A percentile compares a stretch with the other conserved stretches of the same genome.
Conservation (phyloP, 2,329 filamentous ascomycete species). For the Stagonosporopsis cucurbitacearum region DNA sequence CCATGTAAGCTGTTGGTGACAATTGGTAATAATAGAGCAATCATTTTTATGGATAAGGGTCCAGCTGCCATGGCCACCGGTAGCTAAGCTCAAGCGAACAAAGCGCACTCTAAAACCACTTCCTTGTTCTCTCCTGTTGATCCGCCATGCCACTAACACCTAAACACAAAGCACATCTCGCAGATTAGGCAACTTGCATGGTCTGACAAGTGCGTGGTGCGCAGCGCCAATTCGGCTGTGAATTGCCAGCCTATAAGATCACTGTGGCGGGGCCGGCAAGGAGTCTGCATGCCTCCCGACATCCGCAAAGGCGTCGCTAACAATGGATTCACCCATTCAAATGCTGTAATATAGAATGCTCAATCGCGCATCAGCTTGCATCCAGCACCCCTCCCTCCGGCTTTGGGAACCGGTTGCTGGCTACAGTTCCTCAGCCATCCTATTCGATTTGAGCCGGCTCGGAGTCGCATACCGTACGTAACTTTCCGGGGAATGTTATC, state of each 20-base stretch:
- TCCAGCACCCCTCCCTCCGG: too few relatives aligned
- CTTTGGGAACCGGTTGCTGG: not conserved
- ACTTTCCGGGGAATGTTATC: not conserved
- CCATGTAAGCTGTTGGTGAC: not conserved
- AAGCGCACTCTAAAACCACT: too few relatives aligned
- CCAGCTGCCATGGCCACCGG: too few relatives aligned
- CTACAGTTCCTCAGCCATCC: too few relatives aligned
- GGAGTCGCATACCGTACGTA: not conserved
- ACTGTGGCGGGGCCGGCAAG: not conserved
- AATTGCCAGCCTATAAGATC: not conserved
- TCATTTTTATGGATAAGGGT: not conserved
- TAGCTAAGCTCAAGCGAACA: too few relatives aligned
- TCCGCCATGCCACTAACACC: not conserved
- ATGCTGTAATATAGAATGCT: not conserved
- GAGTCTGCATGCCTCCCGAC: not conserved
- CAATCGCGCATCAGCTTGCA: not conserved
- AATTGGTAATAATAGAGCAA: not conserved
- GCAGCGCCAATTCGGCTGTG: not conserved
- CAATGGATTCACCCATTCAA: not conserved
- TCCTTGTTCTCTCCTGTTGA: not conserved
- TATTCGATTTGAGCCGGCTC: not conserved
- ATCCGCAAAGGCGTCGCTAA: not conserved
- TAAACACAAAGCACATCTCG: not conserved
- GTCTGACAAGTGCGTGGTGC: not conserved
- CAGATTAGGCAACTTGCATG: not conserved